phyloP scores from a whole-genome alignment of 768 basidiomycete genomes.

The Paxillus rubicundulus region DNA sequence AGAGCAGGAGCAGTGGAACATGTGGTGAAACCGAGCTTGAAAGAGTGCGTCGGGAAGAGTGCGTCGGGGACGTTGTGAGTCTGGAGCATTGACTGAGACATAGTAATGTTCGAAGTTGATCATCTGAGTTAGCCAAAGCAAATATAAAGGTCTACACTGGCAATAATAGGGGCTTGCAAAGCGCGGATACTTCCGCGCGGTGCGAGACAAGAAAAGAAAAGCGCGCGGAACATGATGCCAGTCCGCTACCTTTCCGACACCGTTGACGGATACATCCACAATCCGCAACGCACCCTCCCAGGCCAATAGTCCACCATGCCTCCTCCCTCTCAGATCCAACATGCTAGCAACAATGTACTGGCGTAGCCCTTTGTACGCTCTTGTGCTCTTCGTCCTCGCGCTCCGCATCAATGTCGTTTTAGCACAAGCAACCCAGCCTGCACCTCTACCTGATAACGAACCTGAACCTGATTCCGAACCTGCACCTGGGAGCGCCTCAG shows the following conservation, averaged over 20 bases:
- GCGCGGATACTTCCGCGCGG: not conserved
- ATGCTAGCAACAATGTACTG: not conserved
- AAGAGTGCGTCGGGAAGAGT: conserved; percentile 9
- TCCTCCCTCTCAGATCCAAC: not conserved
- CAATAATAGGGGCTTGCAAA: too few relatives aligned
- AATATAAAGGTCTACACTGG: too few relatives aligned
- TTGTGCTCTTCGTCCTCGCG: not conserved
- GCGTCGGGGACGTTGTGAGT: not conserved
- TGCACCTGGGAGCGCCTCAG: not conserved
- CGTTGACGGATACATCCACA: too few relatives aligned
- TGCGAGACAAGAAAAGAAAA: too few relatives aligned
- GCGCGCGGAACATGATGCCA: too few relatives aligned
- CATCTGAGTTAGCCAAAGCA: too few relatives aligned
- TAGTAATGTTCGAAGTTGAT: not conserved
- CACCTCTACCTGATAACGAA: not conserved
- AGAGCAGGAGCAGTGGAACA: conserved; percentile 23
- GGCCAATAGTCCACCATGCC: too few relatives aligned
- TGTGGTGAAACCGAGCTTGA: conserved; percentile 42
- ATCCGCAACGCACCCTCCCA: too few relatives aligned
- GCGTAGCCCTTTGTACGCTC: not conserved
- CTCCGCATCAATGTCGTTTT: not conserved
- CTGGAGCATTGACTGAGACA: not conserved
- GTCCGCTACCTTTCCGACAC: too few relatives aligned
- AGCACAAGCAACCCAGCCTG: not conserved
- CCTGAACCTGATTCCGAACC: not conserved